These are phyloP conservation scores for Capronia coronata DNA, from an alignment of 2,329 filamentous ascomycete genomes.

Conservation along the genomic window DNA sequence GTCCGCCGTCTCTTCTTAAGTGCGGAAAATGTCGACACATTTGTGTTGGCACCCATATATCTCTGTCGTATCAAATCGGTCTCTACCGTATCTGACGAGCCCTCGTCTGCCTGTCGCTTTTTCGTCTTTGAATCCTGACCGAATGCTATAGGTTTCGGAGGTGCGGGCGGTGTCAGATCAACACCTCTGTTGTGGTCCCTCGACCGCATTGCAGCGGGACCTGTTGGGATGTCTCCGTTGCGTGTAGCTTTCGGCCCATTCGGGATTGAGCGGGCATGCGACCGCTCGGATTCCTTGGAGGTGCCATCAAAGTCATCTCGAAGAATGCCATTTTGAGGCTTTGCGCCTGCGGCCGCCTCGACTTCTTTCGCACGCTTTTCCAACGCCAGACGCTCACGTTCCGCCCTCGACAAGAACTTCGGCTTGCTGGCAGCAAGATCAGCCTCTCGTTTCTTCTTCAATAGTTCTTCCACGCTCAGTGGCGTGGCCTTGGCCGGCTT, in stretches of 20 bases:
- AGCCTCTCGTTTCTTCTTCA: slow-evolving; percentile 77
- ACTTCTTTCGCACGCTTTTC: slow-evolving; percentile 70
- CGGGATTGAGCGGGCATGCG: slow-evolving; percentile 44
- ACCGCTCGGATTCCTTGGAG: neutral
- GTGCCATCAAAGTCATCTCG: slow-evolving; percentile 8
- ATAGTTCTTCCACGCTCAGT: slow-evolving; percentile 76
- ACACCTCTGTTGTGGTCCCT: slow-evolving; percentile 40
- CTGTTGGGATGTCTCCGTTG: slow-evolving; percentile 41
- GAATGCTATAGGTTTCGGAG: slow-evolving; percentile 39
- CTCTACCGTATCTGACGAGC: slow-evolving; percentile 57
- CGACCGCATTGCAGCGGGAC: slow-evolving; percentile 46
- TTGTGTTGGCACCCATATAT: slow-evolving; percentile 88
- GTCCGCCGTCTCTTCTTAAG: slow-evolving; percentile 93
- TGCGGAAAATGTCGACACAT: slow-evolving; percentile 81
- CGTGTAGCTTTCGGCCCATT: slow-evolving; percentile 68
- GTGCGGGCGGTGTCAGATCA: slow-evolving; percentile 49
- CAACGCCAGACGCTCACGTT: slow-evolving; percentile 71
- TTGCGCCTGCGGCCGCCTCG: slow-evolving; percentile 41
- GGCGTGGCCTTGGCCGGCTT: slow-evolving; percentile 44
- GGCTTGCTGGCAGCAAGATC: slow-evolving; percentile 81
- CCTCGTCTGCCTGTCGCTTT: slow-evolving; percentile 45
- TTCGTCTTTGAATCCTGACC: slow-evolving; percentile 37
- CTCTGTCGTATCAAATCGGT: slow-evolving; percentile 67
- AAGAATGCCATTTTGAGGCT: slow-evolving; percentile 11
- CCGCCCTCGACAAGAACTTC: slow-evolving; percentile 76